Percentiles rank a stretch among this genome's conserved stretches.
These are phyloP conservation scores for Arabidopsis arenosa DNA, from an alignment of 345 rosid species.

Conservation along the genomic window DNA sequence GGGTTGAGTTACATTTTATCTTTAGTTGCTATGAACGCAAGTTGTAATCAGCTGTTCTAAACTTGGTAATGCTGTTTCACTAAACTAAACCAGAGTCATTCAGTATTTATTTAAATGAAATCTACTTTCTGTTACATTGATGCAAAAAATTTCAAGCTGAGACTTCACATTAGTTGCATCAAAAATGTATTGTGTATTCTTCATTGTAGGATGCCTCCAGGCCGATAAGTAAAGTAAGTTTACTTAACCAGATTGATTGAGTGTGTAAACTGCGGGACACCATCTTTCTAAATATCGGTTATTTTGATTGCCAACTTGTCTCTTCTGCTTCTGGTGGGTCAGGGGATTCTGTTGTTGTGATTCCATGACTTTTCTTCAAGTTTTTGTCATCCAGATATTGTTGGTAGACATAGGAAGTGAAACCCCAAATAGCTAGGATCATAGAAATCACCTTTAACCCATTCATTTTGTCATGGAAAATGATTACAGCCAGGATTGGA, in stretches of 20 bases:
- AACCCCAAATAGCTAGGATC: conserved; percentile 77
- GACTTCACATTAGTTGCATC: conserved; percentile 18
- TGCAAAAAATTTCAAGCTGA: background rate
- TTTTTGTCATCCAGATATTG: conserved; percentile 46
- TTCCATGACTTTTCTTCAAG: conserved; percentile 26
- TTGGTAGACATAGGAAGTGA: conserved; percentile 50
- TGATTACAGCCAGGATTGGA: conserved; percentile 66
- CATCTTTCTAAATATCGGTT: background rate
- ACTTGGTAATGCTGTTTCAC: conserved; percentile 3
- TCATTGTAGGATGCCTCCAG: conserved; percentile 14
- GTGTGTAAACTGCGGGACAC: conserved; percentile 7
- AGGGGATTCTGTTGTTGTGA: conserved; percentile 21
- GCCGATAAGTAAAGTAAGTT: conserved; percentile 15
- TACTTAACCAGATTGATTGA: conserved; percentile 4
- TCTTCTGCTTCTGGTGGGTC: conserved; percentile 28
- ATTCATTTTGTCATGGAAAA: conserved; percentile 67
- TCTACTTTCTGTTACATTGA: conserved; percentile 31
- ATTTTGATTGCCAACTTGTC: conserved; percentile 19
- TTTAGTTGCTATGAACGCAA: conserved; percentile 24
- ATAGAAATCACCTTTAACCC: conserved; percentile 67
- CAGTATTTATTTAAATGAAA: background rate
- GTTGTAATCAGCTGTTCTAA: conserved; percentile 7
- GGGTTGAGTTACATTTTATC: background rate
- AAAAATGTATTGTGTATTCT: conserved; percentile 3
- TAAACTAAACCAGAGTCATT: conserved; percentile 3